Evolutionary conservation across 306 rosid genomes (phyloP).

Genomic region (Styphnolobium japonicum): DNA sequence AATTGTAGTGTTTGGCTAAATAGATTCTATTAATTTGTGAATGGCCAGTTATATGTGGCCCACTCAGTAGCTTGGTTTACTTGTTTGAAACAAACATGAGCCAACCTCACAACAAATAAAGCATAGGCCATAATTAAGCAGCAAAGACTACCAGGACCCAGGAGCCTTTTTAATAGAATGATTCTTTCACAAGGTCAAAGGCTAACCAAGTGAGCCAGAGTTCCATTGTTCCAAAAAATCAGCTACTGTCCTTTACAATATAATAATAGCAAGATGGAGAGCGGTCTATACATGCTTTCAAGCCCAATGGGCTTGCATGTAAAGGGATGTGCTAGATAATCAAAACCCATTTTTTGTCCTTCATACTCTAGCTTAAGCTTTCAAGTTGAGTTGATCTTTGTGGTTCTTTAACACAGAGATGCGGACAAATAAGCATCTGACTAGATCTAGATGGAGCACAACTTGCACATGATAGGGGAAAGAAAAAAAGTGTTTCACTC

Average conservation of each 20-base stretch:
- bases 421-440: background rate
- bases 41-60: background rate
- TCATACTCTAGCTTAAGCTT: background rate
- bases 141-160: background rate
- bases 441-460: background rate
- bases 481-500: constrained; percentile 1
- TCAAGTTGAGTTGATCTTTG: background rate
- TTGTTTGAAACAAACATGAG: background rate
- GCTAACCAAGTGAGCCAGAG: background rate
- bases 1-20: background rate
- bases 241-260: background rate
- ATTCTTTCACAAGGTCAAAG: background rate
- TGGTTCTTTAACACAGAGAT: background rate
- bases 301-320: background rate
- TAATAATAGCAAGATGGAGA: background rate
- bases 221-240: background rate
- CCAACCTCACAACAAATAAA: background rate
- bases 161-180: background rate
- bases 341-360: background rate
- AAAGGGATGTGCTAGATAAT: background rate
- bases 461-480: background rate
- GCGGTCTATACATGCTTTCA: background rate
- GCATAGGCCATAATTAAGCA: background rate
- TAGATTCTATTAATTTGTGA: background rate
- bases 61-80: background rate